phyloP scores from a whole-genome alignment of 2,329 filamentous ascomycete genomes.

The Aschersonia sp. region DNA sequence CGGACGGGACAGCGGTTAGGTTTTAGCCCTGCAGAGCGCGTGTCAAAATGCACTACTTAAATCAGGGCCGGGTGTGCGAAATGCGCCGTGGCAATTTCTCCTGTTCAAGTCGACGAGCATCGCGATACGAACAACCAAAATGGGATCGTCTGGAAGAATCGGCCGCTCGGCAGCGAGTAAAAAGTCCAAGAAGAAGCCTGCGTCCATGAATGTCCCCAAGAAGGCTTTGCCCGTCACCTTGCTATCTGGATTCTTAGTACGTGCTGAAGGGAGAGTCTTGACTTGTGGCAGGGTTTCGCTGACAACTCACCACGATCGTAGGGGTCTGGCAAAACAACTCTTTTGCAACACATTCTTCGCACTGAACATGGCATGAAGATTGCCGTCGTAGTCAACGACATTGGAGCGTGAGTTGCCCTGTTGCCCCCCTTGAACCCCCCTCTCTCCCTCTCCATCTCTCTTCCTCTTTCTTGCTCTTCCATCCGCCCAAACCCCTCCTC shows the following conservation, averaged over 20 bases:
- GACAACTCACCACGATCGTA: slow-evolving; percentile 10
- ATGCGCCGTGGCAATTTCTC: not conserved
- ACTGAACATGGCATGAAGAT: slow-evolving; percentile 54
- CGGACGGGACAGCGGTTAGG: not conserved
- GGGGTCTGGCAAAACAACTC: slow-evolving; percentile 59
- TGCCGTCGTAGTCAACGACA: slow-evolving; percentile 62
- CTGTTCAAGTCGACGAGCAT: not conserved
- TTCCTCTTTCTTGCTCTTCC: too few species aligned
- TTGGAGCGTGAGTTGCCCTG: slow-evolving; percentile 33
- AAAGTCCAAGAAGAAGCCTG: slow-evolving; percentile 2
- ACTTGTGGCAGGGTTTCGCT: not conserved
- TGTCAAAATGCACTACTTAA: not conserved
- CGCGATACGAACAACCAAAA: not conserved
- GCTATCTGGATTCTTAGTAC: slow-evolving; percentile 19
- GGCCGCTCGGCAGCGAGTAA: not conserved
- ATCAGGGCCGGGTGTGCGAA: not conserved
- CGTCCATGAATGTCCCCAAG: slow-evolving; percentile 2
- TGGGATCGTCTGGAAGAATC: not conserved
- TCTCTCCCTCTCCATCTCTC: too few species aligned
- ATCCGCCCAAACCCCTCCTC: too few species aligned
- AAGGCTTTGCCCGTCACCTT: slow-evolving; percentile 19
- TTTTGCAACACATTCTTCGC: slow-evolving; percentile 53
- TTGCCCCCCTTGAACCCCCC: not conserved
- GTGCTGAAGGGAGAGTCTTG: not conserved
- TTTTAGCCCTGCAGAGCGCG: not conserved